phyloP scores from a whole-genome alignment of 2,329 filamentous ascomycete genomes.

The Sclerotinia nivalis region DNA sequence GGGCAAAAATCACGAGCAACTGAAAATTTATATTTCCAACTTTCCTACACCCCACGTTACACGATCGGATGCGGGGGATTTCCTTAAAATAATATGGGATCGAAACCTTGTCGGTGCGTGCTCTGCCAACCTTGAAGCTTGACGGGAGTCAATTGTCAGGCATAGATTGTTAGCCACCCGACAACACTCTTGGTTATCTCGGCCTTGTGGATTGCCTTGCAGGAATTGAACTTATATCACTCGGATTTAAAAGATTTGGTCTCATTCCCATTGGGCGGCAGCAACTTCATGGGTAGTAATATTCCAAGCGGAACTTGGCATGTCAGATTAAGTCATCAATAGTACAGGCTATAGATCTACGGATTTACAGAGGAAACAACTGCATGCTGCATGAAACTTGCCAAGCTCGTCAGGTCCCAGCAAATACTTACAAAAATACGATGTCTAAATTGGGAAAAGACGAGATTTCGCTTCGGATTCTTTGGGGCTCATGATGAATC shows the following conservation, averaged over 20 bases:
- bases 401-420: background rate
- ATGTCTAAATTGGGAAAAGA: background rate
- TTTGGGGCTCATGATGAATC: background rate
- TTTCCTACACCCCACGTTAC: background rate
- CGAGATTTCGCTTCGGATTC: background rate
- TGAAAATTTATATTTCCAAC: background rate
- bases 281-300: background rate
- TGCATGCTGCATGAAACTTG: too few species aligned
- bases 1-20: background rate
- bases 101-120: background rate
- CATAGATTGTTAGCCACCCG: background rate
- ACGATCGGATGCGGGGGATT: background rate
- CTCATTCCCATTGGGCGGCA: background rate
- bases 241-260: background rate
- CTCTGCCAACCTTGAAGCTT: background rate
- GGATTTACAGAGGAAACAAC: background rate
- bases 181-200: background rate
- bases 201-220: background rate
- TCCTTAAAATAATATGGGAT: background rate
- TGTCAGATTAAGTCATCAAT: constrained; percentile 8
- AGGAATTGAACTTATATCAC: background rate
- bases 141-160: background rate
- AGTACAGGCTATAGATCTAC: background rate
- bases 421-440: background rate
- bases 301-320: background rate